These are phyloP conservation scores for Elsinoe necatrix DNA, from an alignment of 2,329 filamentous ascomycete species.

Conservation along the genomic window DNA sequence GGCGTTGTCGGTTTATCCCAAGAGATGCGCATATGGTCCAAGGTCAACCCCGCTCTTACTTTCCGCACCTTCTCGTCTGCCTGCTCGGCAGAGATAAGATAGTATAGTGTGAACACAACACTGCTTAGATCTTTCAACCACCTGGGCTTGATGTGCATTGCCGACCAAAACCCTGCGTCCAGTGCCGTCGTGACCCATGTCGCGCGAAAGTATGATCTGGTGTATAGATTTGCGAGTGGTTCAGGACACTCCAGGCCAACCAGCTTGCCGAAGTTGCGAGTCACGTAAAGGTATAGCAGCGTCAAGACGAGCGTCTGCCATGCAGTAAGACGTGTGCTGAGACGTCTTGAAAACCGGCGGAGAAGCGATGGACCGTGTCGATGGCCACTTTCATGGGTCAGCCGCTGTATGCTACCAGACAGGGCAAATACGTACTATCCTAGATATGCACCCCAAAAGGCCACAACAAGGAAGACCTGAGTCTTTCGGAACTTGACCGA, in stretches of 20 bases:
- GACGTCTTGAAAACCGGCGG: constrained; percentile 60
- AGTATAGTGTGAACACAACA: constrained; percentile 79
- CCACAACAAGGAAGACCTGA: constrained; percentile 82
- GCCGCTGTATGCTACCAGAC: background rate
- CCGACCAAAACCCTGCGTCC: constrained; percentile 96
- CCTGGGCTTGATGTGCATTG: constrained; percentile 78
- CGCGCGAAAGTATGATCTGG: constrained; percentile 82
- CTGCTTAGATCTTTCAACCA: constrained; percentile 76
- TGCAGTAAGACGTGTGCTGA: constrained; percentile 64
- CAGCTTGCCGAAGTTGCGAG: constrained; percentile 88
- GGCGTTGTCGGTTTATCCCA: constrained; percentile 95
- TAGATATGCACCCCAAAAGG: constrained; percentile 84
- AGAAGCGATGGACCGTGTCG: constrained; percentile 78
- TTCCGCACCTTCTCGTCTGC: constrained; percentile 95
- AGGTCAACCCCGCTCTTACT: constrained; percentile 73
- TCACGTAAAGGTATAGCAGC: constrained; percentile 82
- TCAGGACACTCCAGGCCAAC: constrained; percentile 87
- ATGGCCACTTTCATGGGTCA: constrained; percentile 54
- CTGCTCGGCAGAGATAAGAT: constrained; percentile 83
- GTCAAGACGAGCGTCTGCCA: constrained; percentile 88
- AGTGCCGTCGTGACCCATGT: constrained; percentile 94
- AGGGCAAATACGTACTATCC: constrained; percentile 49
- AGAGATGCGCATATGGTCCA: constrained; percentile 82
- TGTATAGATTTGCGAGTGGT: constrained; percentile 89
- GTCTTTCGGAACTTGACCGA: constrained; percentile 86